Percentiles rank a stretch among this genome's conserved stretches.
Conservation (phyloP, 2,329 filamentous ascomycete species). For the Parascedosporium putredinis region DNA sequence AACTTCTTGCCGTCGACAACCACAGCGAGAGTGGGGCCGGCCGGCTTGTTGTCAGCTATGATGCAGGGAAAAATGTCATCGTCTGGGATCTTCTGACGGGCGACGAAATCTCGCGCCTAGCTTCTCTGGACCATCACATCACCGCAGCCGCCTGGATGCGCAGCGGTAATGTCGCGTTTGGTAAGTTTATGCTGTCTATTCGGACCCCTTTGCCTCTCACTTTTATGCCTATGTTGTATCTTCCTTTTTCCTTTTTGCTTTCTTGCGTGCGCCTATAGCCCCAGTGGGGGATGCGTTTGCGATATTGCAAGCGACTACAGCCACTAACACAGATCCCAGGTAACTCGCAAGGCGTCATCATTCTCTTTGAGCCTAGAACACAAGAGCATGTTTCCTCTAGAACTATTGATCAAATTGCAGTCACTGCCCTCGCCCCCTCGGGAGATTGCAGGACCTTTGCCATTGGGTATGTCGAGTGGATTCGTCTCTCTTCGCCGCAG, state of each 20-base stretch:
- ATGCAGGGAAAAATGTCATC: conserved; percentile 81
- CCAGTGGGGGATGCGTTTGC: too few relatives aligned
- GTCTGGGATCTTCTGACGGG: conserved; percentile 95
- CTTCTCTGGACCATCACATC: conserved; percentile 79
- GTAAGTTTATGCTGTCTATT: conserved; percentile 48
- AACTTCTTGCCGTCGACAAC: conserved; percentile 81
- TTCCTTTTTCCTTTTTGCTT: conserved; percentile 11
- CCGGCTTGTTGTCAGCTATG: conserved; percentile 83
- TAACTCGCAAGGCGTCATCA: conserved; percentile 84
- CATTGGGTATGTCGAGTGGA: conserved; percentile 58
- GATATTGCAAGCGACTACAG: too few relatives aligned
- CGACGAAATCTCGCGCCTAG: conserved; percentile 82
- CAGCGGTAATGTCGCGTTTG: conserved; percentile 94
- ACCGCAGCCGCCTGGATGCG: conserved; percentile 88
- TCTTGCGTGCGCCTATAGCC: too few relatives aligned
- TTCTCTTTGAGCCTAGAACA: conserved; percentile 85
- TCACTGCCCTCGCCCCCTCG: conserved; percentile 85
- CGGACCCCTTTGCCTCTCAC: not conserved
- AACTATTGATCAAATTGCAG: conserved; percentile 84
- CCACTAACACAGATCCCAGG: conserved; percentile 40
- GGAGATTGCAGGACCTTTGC: conserved; percentile 90
- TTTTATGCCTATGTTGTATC: not conserved
- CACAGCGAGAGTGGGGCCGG: conserved; percentile 79
- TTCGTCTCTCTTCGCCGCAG: not conserved
- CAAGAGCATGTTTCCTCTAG: conserved; percentile 85